Percentiles rank a stretch among this genome's conserved stretches.
Evolutionary conservation across 345 rosid species (phyloP).

Genomic region (Camelina sativa): DNA sequence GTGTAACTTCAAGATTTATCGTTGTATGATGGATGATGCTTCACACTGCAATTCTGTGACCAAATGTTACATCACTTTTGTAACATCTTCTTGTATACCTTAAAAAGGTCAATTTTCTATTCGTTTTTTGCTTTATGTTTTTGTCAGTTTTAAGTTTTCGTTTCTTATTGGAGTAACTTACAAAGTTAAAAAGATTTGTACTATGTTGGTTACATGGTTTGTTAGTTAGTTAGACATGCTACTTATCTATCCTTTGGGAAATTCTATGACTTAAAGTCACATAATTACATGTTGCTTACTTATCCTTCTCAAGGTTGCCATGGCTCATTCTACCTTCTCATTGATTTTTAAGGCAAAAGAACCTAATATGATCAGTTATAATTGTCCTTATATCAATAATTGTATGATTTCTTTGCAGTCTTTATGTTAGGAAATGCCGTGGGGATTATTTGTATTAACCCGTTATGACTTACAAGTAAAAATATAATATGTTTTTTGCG

Average conservation of each 20-base stretch:
- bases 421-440: slow-evolving; percentile 17
- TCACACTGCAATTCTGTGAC: slow-evolving; percentile 19
- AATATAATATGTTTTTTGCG: not conserved
- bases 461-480: not conserved
- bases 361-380: slow-evolving; percentile 14
- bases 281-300: slow-evolving; percentile 6
- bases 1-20: slow-evolving; percentile 46
- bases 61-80: slow-evolving; percentile 1
- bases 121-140: slow-evolving; percentile 1
- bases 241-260: not conserved
- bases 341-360: slow-evolving; percentile 1
- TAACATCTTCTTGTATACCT: slow-evolving; percentile 18
- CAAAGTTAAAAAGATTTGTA: not conserved
- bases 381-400: slow-evolving; percentile 28
- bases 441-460: slow-evolving; percentile 26
- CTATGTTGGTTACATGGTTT: slow-evolving; percentile 7
- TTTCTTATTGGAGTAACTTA: not conserved
- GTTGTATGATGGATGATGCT: slow-evolving; percentile 9
- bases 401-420: not conserved
- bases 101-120: not conserved
- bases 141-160: not conserved
- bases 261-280: not conserved
- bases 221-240: not conserved
- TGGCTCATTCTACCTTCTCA: not conserved
- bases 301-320: not conserved